A percentile compares a stretch with the other conserved stretches of the same genome.
phyloP scores from a whole-genome alignment of 148 eudicot genomes.

The Rhododendron kiyosumense region DNA sequence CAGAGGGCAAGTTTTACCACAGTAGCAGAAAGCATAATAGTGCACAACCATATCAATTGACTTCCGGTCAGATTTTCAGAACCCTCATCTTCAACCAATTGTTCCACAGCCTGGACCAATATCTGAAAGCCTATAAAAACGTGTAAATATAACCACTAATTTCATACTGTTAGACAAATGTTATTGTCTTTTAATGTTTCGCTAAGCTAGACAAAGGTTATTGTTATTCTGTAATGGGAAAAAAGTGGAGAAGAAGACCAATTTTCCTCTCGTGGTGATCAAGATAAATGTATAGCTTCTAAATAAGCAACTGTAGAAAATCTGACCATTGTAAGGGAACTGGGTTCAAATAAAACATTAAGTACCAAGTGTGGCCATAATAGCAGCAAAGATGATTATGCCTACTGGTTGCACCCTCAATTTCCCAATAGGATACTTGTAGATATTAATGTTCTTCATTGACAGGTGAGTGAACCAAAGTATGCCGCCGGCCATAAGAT shows the following conservation, averaged over 20 bases:
- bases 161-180: not conserved
- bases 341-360: not conserved
- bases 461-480: conserved; percentile 95
- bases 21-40: conserved; percentile 73
- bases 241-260: not conserved
- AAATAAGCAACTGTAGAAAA: not conserved
- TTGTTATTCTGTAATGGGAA: not conserved
- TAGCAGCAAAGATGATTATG: conserved; percentile 83
- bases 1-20: conserved; percentile 63
- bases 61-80: conserved; percentile 41
- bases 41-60: conserved; percentile 69
- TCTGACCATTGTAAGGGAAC: not conserved
- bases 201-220: no score
- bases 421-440: conserved; percentile 91
- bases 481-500: conserved; percentile 88
- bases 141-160: not conserved
- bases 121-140: conserved; percentile 72
- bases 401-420: conserved; percentile 97
- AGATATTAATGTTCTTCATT: conserved; percentile 76
- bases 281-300: not conserved
- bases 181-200: not conserved
- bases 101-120: conserved; percentile 68
- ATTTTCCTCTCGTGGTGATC: not conserved
- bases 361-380: conserved; percentile 96
- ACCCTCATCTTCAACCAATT: conserved; percentile 41